Evolutionary conservation across 495 filamentous ascomycete species (phyloP), one percentile per base, ranked within the genome.

Genomic region (Melanomma pulvis-pyrius): DNA sequence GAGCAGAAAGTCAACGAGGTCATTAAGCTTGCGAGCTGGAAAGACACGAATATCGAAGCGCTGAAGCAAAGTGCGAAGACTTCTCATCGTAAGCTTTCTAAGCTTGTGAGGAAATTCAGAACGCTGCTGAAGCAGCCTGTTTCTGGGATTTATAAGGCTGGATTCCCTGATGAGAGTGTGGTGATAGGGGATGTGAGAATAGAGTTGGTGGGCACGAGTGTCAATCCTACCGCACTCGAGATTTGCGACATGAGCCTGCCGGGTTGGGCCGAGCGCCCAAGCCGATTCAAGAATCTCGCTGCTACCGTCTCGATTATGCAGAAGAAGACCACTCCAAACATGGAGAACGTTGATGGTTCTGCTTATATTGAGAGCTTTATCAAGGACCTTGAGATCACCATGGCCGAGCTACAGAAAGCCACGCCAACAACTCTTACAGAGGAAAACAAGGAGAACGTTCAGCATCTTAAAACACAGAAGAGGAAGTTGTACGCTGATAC

Each of bases 11-110:
- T 98, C 81, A 90, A 89, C 68, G 90, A 96, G 65, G 87, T 97
- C 29, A 82, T 98, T 22, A 82, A 93, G 30, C 77, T 98, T 61
- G 91, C 92, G 1, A 96, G 90, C 73, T 98, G 96, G 96, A 94
- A 96, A 72, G 96, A 98, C 69, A 96, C 89, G 24, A 98, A 96
- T 67, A 93, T 99, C 55, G 86, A 89, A 58, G 89, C 91, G 7
- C 78, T 99, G 41, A 82, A 86, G 71, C 92, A 96, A 63, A 97
- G 92, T 75, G 91, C 94, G 1, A 85, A 88, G 72, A 86, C 89
- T 60, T 97, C 93, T 8, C 96, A 98, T 74, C 85, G 89, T 68
- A 97, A 96, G 74, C 81, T 99, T 11, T 93, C 96, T 77, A 93
- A 91, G 71, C 78, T 96, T 28, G 90, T 99, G 54, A 83, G 91